phyloP scores from a whole-genome alignment of 1,284 basidiomycete species.

The Meripilus lineatus region DNA sequence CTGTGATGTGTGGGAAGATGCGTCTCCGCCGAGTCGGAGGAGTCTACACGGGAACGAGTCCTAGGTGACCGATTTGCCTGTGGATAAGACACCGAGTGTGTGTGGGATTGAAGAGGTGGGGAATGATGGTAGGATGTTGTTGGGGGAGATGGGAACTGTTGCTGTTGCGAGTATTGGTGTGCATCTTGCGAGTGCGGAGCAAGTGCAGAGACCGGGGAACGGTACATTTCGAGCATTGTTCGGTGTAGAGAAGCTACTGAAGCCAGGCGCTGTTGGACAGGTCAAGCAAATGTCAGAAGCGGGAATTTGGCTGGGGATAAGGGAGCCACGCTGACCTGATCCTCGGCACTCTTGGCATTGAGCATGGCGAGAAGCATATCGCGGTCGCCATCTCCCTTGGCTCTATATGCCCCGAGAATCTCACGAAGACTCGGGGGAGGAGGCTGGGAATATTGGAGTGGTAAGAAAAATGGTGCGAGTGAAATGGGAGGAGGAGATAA shows the following conservation, averaged over 20 bases:
- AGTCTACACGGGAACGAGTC: slow-evolving; percentile 15
- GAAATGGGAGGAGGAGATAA: slow-evolving; percentile 23
- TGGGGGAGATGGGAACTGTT: slow-evolving; percentile 25
- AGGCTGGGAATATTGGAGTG: slow-evolving; percentile 33
- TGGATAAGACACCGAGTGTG: slow-evolving; percentile 2
- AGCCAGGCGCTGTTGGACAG: slow-evolving; percentile 52
- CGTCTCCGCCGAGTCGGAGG: slow-evolving; percentile 14
- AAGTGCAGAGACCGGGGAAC: slow-evolving; percentile 19
- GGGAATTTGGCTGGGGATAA: no score
- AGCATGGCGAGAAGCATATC: slow-evolving; percentile 86
- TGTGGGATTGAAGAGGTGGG: slow-evolving; percentile 12
- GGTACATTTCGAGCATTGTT: slow-evolving; percentile 61
- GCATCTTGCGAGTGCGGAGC: slow-evolving; percentile 17
- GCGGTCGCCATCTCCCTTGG: slow-evolving; percentile 83
- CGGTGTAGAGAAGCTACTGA: slow-evolving; percentile 64
- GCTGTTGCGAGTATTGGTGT: slow-evolving; percentile 15
- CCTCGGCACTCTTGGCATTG: slow-evolving; percentile 85
- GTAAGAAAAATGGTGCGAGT: slow-evolving; percentile 24
- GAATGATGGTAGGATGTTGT: slow-evolving; percentile 24
- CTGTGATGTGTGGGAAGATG: slow-evolving; percentile 9
- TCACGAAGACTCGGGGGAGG: slow-evolving; percentile 78
- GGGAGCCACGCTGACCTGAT: slow-evolving; percentile 55
- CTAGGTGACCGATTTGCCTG: slow-evolving; percentile 13
- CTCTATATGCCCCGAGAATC: slow-evolving; percentile 78
- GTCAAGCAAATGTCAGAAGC: slow-evolving; percentile 8